Evolutionary conservation across 2,329 filamentous ascomycete genomes (phyloP).

Genomic region (Apiospora malaysiana): DNA sequence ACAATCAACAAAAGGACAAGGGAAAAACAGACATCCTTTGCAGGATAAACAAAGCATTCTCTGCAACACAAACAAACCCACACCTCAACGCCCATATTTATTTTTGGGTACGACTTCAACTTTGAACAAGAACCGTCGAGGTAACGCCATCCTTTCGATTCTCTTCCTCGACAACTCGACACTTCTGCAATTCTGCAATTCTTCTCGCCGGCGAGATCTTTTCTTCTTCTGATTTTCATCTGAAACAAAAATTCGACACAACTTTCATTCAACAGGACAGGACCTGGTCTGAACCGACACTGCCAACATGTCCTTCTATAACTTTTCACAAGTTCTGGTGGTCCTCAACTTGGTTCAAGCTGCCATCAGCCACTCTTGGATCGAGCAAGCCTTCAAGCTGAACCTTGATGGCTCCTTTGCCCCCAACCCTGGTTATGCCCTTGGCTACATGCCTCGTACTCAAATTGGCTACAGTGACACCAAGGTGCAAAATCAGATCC

Average conservation of each 20-base stretch:
- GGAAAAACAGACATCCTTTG: neutral
- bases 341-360: conserved; percentile 41
- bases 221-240: neutral
- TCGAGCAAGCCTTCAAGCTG: conserved; percentile 77
- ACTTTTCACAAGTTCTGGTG: conserved; percentile 26
- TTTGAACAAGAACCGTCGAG: neutral
- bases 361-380: conserved; percentile 75
- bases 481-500: conserved; percentile 64
- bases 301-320: neutral
- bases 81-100: neutral
- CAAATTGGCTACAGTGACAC: conserved; percentile 61
- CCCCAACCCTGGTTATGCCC: conserved; percentile 74
- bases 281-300: neutral
- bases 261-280: neutral
- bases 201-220: neutral
- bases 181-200: neutral
- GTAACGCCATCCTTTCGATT: neutral
- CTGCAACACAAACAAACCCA: neutral
- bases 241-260: neutral
- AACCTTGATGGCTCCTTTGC: conserved; percentile 75
- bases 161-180: neutral
- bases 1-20: neutral
- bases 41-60: conserved; percentile 10
- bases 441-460: conserved; percentile 68
- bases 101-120: neutral